Base-by-base conservation (phyloP, 495 filamentous ascomycete species). In the Xylona heveae region DNA sequence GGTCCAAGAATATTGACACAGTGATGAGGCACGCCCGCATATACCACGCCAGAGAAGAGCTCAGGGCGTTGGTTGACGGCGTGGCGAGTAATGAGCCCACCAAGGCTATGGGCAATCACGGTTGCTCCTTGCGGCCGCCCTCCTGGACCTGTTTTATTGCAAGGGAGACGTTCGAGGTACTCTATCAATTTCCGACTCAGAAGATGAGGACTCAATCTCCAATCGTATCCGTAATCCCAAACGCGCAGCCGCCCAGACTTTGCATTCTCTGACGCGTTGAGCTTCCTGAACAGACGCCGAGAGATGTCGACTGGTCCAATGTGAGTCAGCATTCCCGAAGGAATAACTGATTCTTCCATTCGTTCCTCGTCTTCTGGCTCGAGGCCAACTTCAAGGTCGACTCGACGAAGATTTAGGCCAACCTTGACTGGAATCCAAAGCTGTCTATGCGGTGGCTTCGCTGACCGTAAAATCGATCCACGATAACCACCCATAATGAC, bases 381-480 rank as follows among this genome's bases (percentile, higher is more conserved):
- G 16, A 94, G 45, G 1, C 84, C 85, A 28, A 95, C 74, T 46
- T 91, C 84, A 5, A 95, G 58, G 48, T 95, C 77, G 0, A 88
- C 83, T 50, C 85, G 90, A 26, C 84, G 72, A 19, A 97, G 66
- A 37, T 91, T 92, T 28, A 97, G 50, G 5, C 85, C 84, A 14
- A 93, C 78, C 50, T 93, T 94, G 47, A 97, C 72, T 0, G 85
- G 85, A 16, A 90, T 74, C 85, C 85, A 97, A 3, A 91, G 51
- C 42, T 83, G 78, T 14, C 82, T 70, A 36, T 82, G 64, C 0
- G 78, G 78, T 0, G 78, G 66, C 30, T 72, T 71, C 2, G 80
- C 73, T n/a, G 85, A 90, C 9, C 85, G 72, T 3, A 97, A 48
- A 7, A 92, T 63, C 0, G 85, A 93, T 5, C 85, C 84, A 24